These are phyloP conservation scores for Rhizophlyctis rosea DNA, from an alignment of 192 early-diverging fungal genomes.

Conservation along the genomic window DNA sequence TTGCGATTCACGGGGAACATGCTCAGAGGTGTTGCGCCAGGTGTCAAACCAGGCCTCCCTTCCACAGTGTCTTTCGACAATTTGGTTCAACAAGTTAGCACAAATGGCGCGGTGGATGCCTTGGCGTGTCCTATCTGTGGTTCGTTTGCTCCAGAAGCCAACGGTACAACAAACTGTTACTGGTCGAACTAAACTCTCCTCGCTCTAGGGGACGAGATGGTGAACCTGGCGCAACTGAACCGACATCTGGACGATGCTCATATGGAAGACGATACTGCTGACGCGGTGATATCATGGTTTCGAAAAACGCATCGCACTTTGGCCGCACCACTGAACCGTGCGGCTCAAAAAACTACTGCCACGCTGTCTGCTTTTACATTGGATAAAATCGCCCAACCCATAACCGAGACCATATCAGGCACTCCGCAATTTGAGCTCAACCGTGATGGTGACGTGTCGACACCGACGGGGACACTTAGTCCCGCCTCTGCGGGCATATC, in stretches of 20 bases:
- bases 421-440: slow-evolving; percentile 30
- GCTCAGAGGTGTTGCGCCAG: neutral
- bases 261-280: slow-evolving; percentile 33
- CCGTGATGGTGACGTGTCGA: slow-evolving; percentile 1
- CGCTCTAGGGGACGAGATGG: slow-evolving; percentile 25
- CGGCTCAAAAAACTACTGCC: slow-evolving; percentile 22
- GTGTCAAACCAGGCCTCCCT: neutral
- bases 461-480: neutral
- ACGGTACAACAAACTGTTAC: neutral
- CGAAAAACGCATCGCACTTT: slow-evolving; percentile 30
- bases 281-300: slow-evolving; percentile 40
- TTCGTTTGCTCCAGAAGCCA: slow-evolving; percentile 2
- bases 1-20: neutral
- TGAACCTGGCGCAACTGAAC: slow-evolving; percentile 39
- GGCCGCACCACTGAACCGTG: slow-evolving; percentile 18
- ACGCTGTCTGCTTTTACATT: slow-evolving; percentile 17
- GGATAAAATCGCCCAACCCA: slow-evolving; percentile 12
- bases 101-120: neutral
- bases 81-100: too few species aligned
- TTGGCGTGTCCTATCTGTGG: slow-evolving; percentile 30
- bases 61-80: neutral
- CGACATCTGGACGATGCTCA: slow-evolving; percentile 43
- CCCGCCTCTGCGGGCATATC: neutral
- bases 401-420: neutral
- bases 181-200: neutral